phyloP scores from a whole-genome alignment of 2,329 filamentous ascomycete genomes.

The Fusarium metavorans region DNA sequence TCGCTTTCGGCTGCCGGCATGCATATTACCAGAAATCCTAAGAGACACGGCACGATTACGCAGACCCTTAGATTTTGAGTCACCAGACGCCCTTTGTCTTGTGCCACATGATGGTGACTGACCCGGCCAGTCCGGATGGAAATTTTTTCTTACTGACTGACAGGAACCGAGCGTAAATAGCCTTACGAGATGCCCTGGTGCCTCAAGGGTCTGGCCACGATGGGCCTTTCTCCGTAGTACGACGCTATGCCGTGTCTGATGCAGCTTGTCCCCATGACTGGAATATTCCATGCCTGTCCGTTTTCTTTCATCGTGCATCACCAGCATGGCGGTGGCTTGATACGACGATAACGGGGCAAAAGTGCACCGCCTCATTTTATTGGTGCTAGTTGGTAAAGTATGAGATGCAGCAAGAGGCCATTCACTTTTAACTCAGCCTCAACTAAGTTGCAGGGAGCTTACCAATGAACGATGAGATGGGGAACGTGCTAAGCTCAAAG shows the following conservation, averaged over 20 bases:
- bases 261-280: slow-evolving; percentile 31
- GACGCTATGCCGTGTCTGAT: not conserved
- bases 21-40: not conserved
- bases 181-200: slow-evolving; percentile 10
- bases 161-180: slow-evolving; percentile 2
- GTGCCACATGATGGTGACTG: slow-evolving; percentile 15
- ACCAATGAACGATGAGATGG: not conserved
- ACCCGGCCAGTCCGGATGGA: slow-evolving; percentile 2
- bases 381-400: not conserved
- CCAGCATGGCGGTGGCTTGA: slow-evolving; percentile 6
- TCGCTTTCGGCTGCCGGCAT: slow-evolving; percentile 14
- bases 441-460: not conserved
- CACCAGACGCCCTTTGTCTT: slow-evolving; percentile 33
- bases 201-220: slow-evolving; percentile 17
- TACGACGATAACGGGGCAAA: slow-evolving; percentile 5
- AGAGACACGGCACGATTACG: slow-evolving; percentile 24
- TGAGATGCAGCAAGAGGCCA: not conserved
- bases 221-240: slow-evolving; percentile 17
- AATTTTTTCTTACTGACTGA: slow-evolving; percentile 13
- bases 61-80: slow-evolving; percentile 26
- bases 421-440: slow-evolving; percentile 7
- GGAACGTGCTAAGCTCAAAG: not conserved
- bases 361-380: slow-evolving; percentile 7
- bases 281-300: slow-evolving; percentile 32
- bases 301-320: slow-evolving; percentile 1